Conservation (phyloP, 768 basidiomycete genomes). For the Hygrophoropsis aurantiaca region DNA sequence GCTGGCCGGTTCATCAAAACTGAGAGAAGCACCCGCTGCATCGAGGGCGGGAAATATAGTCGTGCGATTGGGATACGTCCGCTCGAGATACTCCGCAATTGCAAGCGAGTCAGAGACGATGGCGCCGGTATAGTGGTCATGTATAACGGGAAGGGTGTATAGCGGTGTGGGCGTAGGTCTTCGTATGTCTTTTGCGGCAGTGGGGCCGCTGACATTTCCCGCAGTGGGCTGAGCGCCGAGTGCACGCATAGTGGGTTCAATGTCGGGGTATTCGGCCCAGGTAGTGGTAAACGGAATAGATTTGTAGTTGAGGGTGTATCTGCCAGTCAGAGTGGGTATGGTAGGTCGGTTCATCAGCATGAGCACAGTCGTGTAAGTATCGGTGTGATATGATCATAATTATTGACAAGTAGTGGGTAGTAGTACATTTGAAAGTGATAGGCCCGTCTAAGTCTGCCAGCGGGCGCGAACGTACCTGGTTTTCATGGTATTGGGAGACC, state of each 20-base stretch:
- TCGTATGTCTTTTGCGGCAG: too few relatives aligned
- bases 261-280: slow-evolving; percentile 54
- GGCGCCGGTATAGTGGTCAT: slow-evolving; percentile 6
- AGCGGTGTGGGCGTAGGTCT: too few relatives aligned
- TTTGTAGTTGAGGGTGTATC: slow-evolving; percentile 33
- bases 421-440: slow-evolving; percentile 19
- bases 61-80: slow-evolving; percentile 6
- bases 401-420: slow-evolving; percentile 36
- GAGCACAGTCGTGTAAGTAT: too few relatives aligned
- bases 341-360: too few relatives aligned
- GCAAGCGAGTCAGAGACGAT: slow-evolving; percentile 5
- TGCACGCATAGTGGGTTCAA: slow-evolving; percentile 30
- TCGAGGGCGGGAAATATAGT: too few relatives aligned
- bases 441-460: background rate
- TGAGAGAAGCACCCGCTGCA: too few relatives aligned
- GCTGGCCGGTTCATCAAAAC: too few relatives aligned
- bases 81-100: slow-evolving; percentile 10
- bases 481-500: slow-evolving; percentile 41
- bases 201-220: too few relatives aligned
- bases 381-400: too few relatives aligned
- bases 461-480: slow-evolving; percentile 20
- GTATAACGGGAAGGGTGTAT: slow-evolving; percentile 9
- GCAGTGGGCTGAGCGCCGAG: too few relatives aligned
- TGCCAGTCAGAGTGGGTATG: slow-evolving; percentile 4
- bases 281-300: slow-evolving; percentile 43